Percentiles rank a stretch among this genome's conserved stretches.
Evolutionary conservation across 495 filamentous ascomycete species (phyloP).

Genomic region (Penicillium silybi): DNA sequence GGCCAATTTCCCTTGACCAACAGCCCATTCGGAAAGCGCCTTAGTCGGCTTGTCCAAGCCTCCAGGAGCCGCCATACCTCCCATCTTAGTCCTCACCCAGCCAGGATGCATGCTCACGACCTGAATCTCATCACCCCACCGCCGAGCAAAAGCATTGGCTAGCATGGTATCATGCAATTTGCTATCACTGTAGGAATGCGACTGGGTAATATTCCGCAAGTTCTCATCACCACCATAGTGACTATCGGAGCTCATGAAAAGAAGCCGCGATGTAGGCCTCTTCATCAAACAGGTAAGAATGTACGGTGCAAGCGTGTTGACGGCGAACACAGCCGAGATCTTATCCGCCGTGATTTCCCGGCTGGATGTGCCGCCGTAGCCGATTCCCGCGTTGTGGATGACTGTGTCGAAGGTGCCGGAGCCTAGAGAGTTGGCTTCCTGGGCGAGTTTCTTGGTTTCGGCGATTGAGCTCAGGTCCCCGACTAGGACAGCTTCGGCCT

Average conservation of each 20-base stretch:
- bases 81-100: constrained; percentile 63
- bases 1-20: constrained; percentile 29
- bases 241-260: constrained; percentile 50
- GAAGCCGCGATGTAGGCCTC: constrained; percentile 42
- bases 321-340: constrained; percentile 49
- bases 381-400: constrained; percentile 57
- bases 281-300: constrained; percentile 52
- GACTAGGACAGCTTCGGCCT: constrained; percentile 45
- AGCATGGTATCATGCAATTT: constrained; percentile 55
- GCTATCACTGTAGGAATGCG: constrained; percentile 44
- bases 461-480: constrained; percentile 48
- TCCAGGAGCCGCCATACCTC: constrained; percentile 45
- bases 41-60: constrained; percentile 43
- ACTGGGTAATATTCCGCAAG: constrained; percentile 33
- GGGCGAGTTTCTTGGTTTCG: constrained; percentile 52
- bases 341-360: constrained; percentile 40
- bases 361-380: constrained; percentile 30
- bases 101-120: constrained; percentile 55
- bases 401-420: constrained; percentile 50
- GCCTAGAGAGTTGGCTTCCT: constrained; percentile 40
- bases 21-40: constrained; percentile 43
- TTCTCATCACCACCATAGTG: constrained; percentile 46
- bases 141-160: constrained; percentile 48
- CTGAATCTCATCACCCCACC: constrained; percentile 43
- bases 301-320: constrained; percentile 57